phyloP scores from a whole-genome alignment of 768 basidiomycete species.

The Lactifluus volemus region DNA sequence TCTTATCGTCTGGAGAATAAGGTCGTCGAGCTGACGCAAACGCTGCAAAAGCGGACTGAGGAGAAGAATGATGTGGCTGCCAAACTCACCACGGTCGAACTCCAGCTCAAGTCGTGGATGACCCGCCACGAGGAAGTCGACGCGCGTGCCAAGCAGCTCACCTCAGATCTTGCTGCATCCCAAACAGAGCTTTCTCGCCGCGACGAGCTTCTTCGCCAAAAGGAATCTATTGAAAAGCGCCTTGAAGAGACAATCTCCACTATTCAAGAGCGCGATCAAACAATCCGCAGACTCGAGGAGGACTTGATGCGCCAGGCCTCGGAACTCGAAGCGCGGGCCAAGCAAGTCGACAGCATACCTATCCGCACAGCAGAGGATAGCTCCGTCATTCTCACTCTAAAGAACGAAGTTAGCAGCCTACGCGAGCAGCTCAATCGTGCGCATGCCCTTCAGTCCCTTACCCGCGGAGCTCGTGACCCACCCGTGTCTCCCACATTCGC shows the following conservation, averaged over 20 bases:
- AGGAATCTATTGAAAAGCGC: conserved; percentile 70
- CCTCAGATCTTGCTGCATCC: conserved; percentile 56
- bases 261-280: conserved; percentile 73
- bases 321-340: conserved; percentile 71
- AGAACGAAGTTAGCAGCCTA: conserved; percentile 84
- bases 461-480: conserved; percentile 59
- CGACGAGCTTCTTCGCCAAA: conserved; percentile 65
- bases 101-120: conserved; percentile 79
- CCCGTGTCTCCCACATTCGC: conserved; percentile 83
- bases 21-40: conserved; percentile 96
- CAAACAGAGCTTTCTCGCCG: conserved; percentile 65
- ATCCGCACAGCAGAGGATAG: conserved; percentile 70
- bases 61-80: conserved; percentile 84
- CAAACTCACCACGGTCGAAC: conserved; percentile 72
- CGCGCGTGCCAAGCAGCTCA: conserved; percentile 59
- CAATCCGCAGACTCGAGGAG: conserved; percentile 71
- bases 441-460: conserved; percentile 85
- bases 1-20: conserved; percentile 98
- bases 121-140: conserved; percentile 85
- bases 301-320: conserved; percentile 66
- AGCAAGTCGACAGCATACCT: conserved; percentile 54
- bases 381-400: conserved; percentile 80
- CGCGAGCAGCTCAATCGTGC: conserved; percentile 94
- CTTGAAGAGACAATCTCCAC: conserved; percentile 71
- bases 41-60: conserved; percentile 76